Base-by-base conservation (phyloP, 1,139 yeast genomes). In the Chernovozyma sophiae-reginae region DNA sequence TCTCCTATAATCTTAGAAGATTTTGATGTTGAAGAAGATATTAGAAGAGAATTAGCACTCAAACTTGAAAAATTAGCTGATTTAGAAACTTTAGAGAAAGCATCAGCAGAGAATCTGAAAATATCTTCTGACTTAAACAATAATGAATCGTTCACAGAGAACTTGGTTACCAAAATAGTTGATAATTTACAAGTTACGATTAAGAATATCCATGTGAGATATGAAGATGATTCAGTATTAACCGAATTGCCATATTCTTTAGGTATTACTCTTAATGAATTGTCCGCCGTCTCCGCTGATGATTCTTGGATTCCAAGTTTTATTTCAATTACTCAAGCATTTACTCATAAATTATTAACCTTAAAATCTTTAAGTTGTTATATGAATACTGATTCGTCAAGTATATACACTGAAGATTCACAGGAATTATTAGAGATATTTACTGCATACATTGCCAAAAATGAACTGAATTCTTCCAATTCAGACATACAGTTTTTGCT, bases 101-200 rank as follows among this genome's bases (percentile, higher is more conserved):
- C 79, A 8, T 62, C 68, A 32, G 62, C 68, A 2, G 73, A 66
- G 35, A 55, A 66, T 25, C 63, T 60, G 34, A 52, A 52, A 16
- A 43, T 68, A 15, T 65, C 74, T 16, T 74, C 72, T 28, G 76
- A 77, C 33, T 47, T 62, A 10, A 57, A 60, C 3, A 66, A 76
- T 19, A 82, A 81, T 53, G 94, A 86, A 55, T 72, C 87, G 26
- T 92, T 92, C 55, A 82, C 96, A 3, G 96, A 90, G 49, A 81
- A 92, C 31, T 68, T 94, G 44, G 74, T 89, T 4, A 86, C 96
- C 1, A 92, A 92, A 56, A 82, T 92, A 46, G 83, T 92, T 28
- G 98, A 94, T 58, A 94, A 94, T 51, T 65, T 94, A 38, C 99
- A 94, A 56, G 76, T 94, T n/a, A 86, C 95, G 1, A 86, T 94